These are phyloP conservation scores for Aotearoamyces nothofagi DNA, from an alignment of 2,329 filamentous ascomycete species.

Conservation along the genomic window DNA sequence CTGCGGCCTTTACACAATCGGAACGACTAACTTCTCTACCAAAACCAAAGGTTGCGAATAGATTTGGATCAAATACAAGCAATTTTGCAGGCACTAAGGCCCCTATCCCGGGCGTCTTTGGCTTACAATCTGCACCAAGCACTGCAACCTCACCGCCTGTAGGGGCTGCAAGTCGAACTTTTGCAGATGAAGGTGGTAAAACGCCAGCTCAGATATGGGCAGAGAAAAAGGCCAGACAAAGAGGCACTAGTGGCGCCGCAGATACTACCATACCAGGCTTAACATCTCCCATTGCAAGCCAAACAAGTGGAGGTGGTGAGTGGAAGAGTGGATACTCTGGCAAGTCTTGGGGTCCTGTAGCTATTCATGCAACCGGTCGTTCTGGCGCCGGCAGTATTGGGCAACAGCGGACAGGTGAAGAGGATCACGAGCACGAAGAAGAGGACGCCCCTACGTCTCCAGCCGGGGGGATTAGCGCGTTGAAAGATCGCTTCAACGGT, in stretches of 20 bases:
- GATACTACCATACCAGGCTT: constrained; percentile 26
- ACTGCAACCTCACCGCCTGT: constrained; percentile 42
- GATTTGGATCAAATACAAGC: constrained; percentile 55
- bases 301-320: constrained; percentile 56
- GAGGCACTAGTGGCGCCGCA: constrained; percentile 36
- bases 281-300: constrained; percentile 42
- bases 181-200: constrained; percentile 89
- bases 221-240: constrained; percentile 82
- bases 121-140: constrained; percentile 44
- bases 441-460: constrained; percentile 38
- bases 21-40: constrained; percentile 77
- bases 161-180: constrained; percentile 75
- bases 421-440: constrained; percentile 28
- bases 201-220: constrained; percentile 95
- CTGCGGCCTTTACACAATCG: constrained; percentile 55
- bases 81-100: constrained; percentile 81
- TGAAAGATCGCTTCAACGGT: constrained; percentile 73
- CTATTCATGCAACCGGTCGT: constrained; percentile 56
- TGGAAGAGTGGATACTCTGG: constrained; percentile 90
- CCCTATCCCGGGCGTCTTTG: constrained; percentile 56
- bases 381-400: constrained; percentile 32
- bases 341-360: constrained; percentile 79
- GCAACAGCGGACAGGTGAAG: constrained; percentile 48
- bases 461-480: constrained; percentile 51
- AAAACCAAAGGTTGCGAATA: constrained; percentile 90